A percentile compares a stretch with the other conserved stretches of the same genome.
phyloP scores from a whole-genome alignment of 2,329 filamentous ascomycete species.

The Fusarium luffae region DNA sequence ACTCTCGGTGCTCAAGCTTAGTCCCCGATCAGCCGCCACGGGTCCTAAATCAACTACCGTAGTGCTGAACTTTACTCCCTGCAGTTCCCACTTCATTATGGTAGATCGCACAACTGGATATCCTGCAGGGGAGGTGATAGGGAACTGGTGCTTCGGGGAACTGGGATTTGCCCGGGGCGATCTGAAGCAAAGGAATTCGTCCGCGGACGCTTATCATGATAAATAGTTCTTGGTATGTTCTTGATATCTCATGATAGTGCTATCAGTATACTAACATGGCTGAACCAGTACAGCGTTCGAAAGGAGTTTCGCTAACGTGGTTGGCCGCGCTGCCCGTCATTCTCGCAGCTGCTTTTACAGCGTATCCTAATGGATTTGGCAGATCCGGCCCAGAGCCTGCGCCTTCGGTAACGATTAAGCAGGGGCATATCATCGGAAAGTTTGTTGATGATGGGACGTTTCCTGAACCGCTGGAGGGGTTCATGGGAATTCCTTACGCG shows the following conservation, averaged over 20 bases:
- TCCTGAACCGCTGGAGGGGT: slow-evolving; percentile 51
- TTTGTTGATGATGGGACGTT: slow-evolving; percentile 47
- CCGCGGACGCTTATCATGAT: slow-evolving; percentile 23
- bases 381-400: slow-evolving; percentile 9
- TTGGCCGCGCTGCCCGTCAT: slow-evolving; percentile 34
- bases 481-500: slow-evolving; percentile 61
- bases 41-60: slow-evolving; percentile 40
- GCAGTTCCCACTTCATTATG: slow-evolving; percentile 17
- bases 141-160: slow-evolving; percentile 15
- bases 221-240: slow-evolving; percentile 4
- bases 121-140: slow-evolving; percentile 35
- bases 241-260: background rate
- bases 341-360: slow-evolving; percentile 22
- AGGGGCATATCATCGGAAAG: slow-evolving; percentile 49
- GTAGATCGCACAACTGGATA: background rate
- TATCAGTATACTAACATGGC: slow-evolving; percentile 18
- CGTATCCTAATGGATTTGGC: slow-evolving; percentile 20
- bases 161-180: background rate
- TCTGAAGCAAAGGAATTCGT: background rate
- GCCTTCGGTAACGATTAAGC: slow-evolving; percentile 44
- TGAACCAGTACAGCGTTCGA: slow-evolving; percentile 9
- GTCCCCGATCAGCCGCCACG: slow-evolving; percentile 15
- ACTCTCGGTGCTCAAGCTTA: slow-evolving; percentile 25
- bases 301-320: slow-evolving; percentile 25
- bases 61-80: background rate